Base-by-base conservation (phyloP, 768 basidiomycete genomes). In the Podaxis sp. region DNA sequence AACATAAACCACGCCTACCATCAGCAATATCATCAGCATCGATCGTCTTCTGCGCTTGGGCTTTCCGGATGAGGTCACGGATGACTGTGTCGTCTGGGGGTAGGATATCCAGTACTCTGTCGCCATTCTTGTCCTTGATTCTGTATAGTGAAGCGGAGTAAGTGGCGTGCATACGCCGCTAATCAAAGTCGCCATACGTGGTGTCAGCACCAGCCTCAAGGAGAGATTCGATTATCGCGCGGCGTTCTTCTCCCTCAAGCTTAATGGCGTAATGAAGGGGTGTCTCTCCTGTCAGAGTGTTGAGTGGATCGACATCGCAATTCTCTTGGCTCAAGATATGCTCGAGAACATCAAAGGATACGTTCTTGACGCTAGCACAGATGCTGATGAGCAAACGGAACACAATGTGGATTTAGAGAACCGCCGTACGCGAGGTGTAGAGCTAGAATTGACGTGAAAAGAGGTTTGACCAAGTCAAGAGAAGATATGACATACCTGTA, bases 291-390 rank as follows among this genome's bases (percentile, higher is more conserved):
- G 88, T 85, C 28, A 89, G 68, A 18, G 79, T 78, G 72, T 93
- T 93, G 67, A 83, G 76, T 16, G 85, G 84, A 70, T 95, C 91
- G 54, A 93, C 90, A 67, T 93, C 91, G 74, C 91, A 93, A 3
- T 79, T 82, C 10, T 92, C 89, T 66, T 85, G 78, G 4, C 82
- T 82, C 36, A 95, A 79, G 64, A 94, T 83, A 57, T 87, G 78
- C 63, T 93, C 90, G 3, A 93, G 76, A 51, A 88, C 85, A 28
- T 81, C 80, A 0, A 78, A 78, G 23, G 84, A 88, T 23, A 85
- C 87, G 44, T 82, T 65, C 36, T 74, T 77, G 18, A 81, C 82
- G 16, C 85, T 88, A 68, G 2, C 52, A 40, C 61, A 68, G 59
- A 70, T 69, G 66, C 69, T 71, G 70, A 32, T 74, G 62, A 53